These are phyloP conservation scores for Astragalus glycyphyllos DNA, from an alignment of 306 rosid species.

Conservation along the genomic window DNA sequence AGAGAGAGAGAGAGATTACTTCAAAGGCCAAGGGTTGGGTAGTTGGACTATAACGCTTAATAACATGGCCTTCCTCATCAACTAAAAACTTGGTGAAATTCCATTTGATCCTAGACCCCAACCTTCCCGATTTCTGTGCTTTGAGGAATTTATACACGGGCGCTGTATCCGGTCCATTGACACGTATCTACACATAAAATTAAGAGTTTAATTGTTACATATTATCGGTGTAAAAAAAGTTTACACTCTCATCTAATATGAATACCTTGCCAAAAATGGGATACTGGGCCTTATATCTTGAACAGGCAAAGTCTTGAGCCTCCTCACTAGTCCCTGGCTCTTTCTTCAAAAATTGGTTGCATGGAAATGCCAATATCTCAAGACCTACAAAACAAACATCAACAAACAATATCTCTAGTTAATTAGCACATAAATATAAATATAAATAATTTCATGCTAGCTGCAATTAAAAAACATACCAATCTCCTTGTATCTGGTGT, in stretches of 20 bases:
- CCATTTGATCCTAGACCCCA: conserved; percentile 87
- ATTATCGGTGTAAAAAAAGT: too few relatives aligned
- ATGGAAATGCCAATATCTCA: conserved; percentile 95
- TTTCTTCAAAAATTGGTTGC: conserved; percentile 89
- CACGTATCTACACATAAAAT: conserved; percentile 59
- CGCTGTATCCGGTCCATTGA: conserved; percentile 70
- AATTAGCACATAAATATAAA: not conserved
- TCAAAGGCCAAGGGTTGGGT: conserved; percentile 70
- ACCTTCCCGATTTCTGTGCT: conserved; percentile 62
- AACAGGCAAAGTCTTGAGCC: conserved; percentile 77
- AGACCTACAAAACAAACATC: conserved; percentile 54
- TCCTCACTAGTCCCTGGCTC: conserved; percentile 86
- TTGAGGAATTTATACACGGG: conserved; percentile 81
- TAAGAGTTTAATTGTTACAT: too few relatives aligned
- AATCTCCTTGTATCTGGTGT: conserved; percentile 63
- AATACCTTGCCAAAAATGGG: conserved; percentile 90
- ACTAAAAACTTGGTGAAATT: conserved; percentile 94
- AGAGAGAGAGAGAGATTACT: conserved; percentile 42
- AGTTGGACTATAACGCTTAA: conserved; percentile 71
- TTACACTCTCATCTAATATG: too few relatives aligned
- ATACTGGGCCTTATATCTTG: conserved; percentile 81
- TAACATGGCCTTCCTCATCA: conserved; percentile 68
- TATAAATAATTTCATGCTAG: not conserved
- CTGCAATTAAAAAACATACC: conserved; percentile 50
- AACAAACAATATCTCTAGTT: too few relatives aligned